Evolutionary conservation across 352 stramenopile genomes (phyloP).

Genomic region (Phytophthora europaea): DNA sequence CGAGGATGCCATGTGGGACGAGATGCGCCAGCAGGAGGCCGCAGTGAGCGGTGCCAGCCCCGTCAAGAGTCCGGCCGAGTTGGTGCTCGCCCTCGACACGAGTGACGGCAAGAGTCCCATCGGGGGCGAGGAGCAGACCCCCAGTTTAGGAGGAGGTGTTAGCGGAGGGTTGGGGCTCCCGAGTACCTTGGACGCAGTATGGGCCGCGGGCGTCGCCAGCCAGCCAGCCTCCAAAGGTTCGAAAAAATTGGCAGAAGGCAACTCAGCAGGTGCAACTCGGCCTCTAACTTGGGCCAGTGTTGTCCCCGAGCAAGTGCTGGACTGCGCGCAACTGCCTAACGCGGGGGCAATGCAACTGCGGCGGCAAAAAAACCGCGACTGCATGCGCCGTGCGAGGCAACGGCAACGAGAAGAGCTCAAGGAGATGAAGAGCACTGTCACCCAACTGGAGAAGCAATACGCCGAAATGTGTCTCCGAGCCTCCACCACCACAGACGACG

Average conservation of each 20-base stretch:
- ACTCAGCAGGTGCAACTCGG: conserved; percentile 14
- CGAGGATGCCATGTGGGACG: conserved; percentile 30
- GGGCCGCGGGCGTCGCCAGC: conserved; percentile 25
- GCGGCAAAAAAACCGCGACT: conserved; percentile 38
- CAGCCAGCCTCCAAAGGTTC: conserved; percentile 7
- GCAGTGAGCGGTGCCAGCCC: conserved; percentile 26
- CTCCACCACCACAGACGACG: conserved; percentile 12
- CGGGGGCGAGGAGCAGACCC: conserved; percentile 17
- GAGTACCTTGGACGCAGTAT: conserved; percentile 21
- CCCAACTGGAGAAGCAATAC: conserved; percentile 51
- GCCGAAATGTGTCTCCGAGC: conserved; percentile 42
- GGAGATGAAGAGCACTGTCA: conserved; percentile 47
- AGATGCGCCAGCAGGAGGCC: conserved; percentile 22
- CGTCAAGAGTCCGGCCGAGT: conserved; percentile 20
- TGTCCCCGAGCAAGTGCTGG: conserved; percentile 27
- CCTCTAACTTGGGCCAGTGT: conserved; percentile 31
- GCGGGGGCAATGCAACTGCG: conserved; percentile 36
- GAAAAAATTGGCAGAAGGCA: conserved; percentile 33
- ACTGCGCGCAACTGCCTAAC: conserved; percentile 32
- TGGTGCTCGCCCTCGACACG: conserved; percentile 18
- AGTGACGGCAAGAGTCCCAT: conserved; percentile 26
- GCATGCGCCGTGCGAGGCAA: conserved; percentile 54
- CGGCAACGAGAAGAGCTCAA: conserved; percentile 54
- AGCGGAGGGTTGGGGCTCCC: neutral
- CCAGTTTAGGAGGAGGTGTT: conserved; percentile 1